These are phyloP conservation scores for Phyllosticta citribraziliensis DNA, from an alignment of 2,329 filamentous ascomycete species.

Conservation along the genomic window DNA sequence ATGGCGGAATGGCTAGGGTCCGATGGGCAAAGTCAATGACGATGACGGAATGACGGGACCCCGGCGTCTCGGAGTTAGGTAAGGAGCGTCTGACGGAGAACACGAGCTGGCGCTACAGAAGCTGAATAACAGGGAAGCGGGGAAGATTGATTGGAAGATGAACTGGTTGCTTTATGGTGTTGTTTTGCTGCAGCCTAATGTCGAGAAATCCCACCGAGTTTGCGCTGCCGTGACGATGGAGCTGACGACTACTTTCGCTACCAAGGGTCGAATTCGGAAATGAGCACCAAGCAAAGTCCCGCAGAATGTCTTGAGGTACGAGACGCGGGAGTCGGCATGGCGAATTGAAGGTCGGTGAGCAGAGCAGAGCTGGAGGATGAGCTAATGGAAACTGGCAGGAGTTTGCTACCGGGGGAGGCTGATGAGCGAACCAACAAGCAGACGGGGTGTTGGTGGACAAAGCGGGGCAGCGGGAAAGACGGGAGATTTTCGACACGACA, in stretches of 20 bases:
- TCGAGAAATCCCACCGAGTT: neutral
- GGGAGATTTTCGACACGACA: too few species aligned
- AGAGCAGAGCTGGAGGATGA: neutral
- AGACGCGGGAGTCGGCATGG: neutral
- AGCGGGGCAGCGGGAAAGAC: too few species aligned
- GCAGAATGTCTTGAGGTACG: neutral
- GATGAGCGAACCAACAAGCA: too few species aligned
- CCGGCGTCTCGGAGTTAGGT: conserved; percentile 4
- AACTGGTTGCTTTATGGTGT: neutral
- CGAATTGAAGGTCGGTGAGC: neutral
- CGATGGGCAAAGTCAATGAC: conserved; percentile 17
- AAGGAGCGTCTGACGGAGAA: neutral
- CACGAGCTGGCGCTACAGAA: neutral
- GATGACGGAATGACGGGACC: conserved; percentile 24
- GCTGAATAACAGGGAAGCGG: neutral
- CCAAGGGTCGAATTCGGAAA: neutral
- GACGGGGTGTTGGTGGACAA: too few species aligned
- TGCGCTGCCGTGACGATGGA: neutral
- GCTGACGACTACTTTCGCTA: conserved; percentile 8
- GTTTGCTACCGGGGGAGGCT: too few species aligned
- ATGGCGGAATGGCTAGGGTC: neutral
- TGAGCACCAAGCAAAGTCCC: neutral
- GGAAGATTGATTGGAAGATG: neutral
- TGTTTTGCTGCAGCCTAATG: neutral
- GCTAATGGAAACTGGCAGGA: neutral